A percentile compares a stretch with the other conserved stretches of the same genome.
Conservation (phyloP, 768 basidiomycete species). For the Rhodocollybia butyracea region DNA sequence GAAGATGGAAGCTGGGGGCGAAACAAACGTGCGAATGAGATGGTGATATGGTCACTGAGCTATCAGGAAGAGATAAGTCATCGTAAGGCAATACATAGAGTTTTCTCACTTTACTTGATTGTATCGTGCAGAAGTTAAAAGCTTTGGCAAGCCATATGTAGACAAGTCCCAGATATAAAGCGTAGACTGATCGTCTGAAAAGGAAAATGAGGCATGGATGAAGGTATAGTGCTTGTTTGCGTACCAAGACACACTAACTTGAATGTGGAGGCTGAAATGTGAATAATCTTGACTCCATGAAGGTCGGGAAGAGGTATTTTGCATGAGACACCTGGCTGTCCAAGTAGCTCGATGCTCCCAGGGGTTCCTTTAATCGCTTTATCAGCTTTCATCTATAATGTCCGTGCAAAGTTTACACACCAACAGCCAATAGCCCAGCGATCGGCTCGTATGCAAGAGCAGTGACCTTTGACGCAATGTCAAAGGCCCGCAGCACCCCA, state of each 20-base stretch:
- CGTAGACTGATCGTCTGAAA: constrained; percentile 47
- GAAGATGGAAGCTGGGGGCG: neutral
- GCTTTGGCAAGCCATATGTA: constrained; percentile 48
- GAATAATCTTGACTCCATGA: constrained; percentile 51
- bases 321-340: constrained; percentile 60
- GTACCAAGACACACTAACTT: constrained; percentile 64
- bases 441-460: constrained; percentile 58
- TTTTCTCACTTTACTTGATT: constrained; percentile 41
- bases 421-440: constrained; percentile 57
- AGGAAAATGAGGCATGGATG: neutral
- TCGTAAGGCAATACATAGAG: neutral
- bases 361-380: constrained; percentile 49
- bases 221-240: constrained; percentile 6
- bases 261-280: constrained; percentile 53
- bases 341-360: constrained; percentile 62
- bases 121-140: constrained; percentile 46
- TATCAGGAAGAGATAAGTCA: constrained; percentile 22
- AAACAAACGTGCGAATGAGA: constrained; percentile 66
- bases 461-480: constrained; percentile 49
- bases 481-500: constrained; percentile 43
- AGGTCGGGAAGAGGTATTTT: constrained; percentile 44
- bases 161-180: constrained; percentile 63
- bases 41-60: constrained; percentile 61
- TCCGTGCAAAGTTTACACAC: constrained; percentile 26
- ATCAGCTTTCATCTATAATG: constrained; percentile 1